phyloP scores from a whole-genome alignment of 1,284 basidiomycete genomes.

The Marasmius sp. region DNA sequence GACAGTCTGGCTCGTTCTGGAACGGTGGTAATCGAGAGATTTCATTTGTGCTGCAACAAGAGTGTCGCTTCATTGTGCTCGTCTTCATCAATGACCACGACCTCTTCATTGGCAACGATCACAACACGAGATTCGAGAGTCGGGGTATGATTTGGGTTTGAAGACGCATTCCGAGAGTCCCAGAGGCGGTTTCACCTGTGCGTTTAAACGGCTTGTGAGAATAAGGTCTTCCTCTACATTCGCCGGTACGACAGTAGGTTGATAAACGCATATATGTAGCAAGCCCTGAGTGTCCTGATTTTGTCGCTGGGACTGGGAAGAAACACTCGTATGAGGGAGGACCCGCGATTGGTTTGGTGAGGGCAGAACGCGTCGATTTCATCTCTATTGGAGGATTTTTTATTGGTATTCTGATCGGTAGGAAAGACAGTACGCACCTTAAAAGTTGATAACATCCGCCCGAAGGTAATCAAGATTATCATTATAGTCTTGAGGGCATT shows the following conservation, averaged over 20 bases:
- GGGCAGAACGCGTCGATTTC: conserved; percentile 69
- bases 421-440: conserved; percentile 56
- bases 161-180: conserved; percentile 58
- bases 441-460: conserved; percentile 90
- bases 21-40: conserved; percentile 33
- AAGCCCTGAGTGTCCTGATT: conserved; percentile 88
- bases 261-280: conserved; percentile 76
- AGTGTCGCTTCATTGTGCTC: too few species aligned
- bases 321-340: conserved; percentile 79
- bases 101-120: conserved; percentile 24
- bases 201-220: conserved; percentile 44
- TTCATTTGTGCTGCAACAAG: conserved; percentile 45
- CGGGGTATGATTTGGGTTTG: conserved; percentile 38
- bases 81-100: conserved; percentile 26
- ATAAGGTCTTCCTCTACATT: conserved; percentile 89
- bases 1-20: too few species aligned
- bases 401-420: conserved; percentile 3
- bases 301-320: conserved; percentile 79
- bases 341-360: conserved; percentile 70
- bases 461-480: conserved; percentile 75
- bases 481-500: conserved; percentile 74
- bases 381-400: conserved; percentile 60
- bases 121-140: not conserved
- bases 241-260: conserved; percentile 57
- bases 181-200: conserved; percentile 47